These are phyloP conservation scores for Platanthera zijinensis DNA, from an alignment of 106 monocot species.

Conservation along the genomic window DNA sequence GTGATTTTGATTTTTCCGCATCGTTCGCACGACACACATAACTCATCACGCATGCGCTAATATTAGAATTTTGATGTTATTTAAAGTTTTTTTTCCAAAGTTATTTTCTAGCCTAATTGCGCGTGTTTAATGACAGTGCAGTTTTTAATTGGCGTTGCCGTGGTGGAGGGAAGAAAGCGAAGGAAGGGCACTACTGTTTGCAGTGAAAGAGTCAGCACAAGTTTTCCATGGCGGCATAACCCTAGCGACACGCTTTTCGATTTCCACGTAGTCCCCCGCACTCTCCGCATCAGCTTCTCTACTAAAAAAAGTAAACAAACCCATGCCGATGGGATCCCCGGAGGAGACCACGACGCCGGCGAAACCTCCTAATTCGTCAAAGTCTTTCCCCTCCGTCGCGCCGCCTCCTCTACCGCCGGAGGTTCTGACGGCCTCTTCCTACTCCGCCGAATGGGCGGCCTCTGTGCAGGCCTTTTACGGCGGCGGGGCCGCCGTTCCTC, in stretches of 20 bases:
- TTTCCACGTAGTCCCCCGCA: background rate
- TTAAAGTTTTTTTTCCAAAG: too few relatives aligned
- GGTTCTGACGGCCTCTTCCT: background rate
- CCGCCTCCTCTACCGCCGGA: background rate
- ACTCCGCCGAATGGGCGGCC: background rate
- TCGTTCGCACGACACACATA: too few relatives aligned
- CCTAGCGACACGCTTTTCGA: slow-evolving; percentile 1
- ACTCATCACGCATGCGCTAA: too few relatives aligned
- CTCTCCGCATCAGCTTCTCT: background rate
- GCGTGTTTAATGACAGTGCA: too few relatives aligned
- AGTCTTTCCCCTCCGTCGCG: background rate
- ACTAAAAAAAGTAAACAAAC: background rate
- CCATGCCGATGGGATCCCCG: slow-evolving; percentile 5
- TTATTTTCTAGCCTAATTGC: too few relatives aligned
- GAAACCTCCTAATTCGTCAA: slow-evolving; percentile 5
- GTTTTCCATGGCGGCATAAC: background rate
- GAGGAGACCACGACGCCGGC: background rate
- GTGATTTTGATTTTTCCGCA: too few relatives aligned
- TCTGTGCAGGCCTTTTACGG: slow-evolving; percentile 4
- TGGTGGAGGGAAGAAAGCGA: too few relatives aligned
- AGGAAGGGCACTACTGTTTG: too few relatives aligned
- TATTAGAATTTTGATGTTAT: too few relatives aligned
- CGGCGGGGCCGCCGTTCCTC: background rate
- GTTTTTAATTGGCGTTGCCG: too few relatives aligned
- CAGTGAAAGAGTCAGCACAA: too few relatives aligned